phyloP scores from a whole-genome alignment of 306 rosid genomes.

The Astragalus glycyphyllos region DNA sequence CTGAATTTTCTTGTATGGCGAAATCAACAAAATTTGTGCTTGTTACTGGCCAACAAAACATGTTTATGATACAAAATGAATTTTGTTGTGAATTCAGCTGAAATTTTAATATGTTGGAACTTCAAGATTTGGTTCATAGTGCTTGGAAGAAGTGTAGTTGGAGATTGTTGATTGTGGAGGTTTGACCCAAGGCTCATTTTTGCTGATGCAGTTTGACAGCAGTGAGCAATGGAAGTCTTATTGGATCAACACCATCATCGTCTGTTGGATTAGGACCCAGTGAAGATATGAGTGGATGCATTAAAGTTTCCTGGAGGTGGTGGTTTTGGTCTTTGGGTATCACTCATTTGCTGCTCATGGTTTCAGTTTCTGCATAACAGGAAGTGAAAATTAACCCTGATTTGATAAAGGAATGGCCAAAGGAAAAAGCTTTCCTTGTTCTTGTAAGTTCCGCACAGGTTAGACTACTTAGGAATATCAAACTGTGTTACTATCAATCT shows the following conservation, averaged over 20 bases:
- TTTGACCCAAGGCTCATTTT: neutral
- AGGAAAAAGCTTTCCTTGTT: constrained; percentile 30
- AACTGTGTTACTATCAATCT: constrained; percentile 25
- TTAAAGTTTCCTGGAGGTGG: constrained; percentile 23
- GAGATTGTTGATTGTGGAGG: constrained; percentile 9
- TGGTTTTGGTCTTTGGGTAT: constrained; percentile 60
- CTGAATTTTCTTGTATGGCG: neutral
- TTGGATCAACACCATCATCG: constrained; percentile 53
- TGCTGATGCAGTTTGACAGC: constrained; percentile 59
- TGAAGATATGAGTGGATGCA: constrained; percentile 58
- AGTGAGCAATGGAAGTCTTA: constrained; percentile 56
- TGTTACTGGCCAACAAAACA: constrained; percentile 1
- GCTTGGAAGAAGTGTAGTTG: neutral
- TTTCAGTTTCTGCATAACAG: constrained; percentile 37
- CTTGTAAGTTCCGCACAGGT: constrained; percentile 22
- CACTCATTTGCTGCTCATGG: constrained; percentile 45
- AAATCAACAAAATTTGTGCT: neutral
- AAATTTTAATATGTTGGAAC: neutral
- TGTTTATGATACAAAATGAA: neutral
- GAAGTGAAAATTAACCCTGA: neutral
- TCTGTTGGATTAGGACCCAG: constrained; percentile 63
- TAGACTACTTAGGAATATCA: constrained; percentile 40
- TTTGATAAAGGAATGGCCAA: constrained; percentile 37
- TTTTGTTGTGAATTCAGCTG: constrained; percentile 21
- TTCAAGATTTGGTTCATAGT: constrained; percentile 5